phyloP scores from a whole-genome alignment of 1,139 yeast species.

The Zygosaccharomyces pseudobailii region DNA sequence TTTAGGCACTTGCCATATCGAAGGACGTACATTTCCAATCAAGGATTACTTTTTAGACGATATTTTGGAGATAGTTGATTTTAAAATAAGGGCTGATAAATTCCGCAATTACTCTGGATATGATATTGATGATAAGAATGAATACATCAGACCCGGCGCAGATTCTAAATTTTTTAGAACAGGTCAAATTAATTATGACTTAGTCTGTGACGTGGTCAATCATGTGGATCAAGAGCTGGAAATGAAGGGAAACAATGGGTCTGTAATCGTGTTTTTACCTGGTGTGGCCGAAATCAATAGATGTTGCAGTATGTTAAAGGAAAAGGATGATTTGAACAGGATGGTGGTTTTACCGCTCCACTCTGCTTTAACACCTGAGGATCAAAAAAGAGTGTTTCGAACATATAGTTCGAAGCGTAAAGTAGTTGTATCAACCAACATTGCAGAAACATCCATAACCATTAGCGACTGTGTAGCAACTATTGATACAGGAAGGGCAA shows the following conservation, averaged over 20 bases:
- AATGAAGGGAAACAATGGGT: slow-evolving; percentile 49
- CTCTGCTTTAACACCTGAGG: slow-evolving; percentile 79
- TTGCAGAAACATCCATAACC: slow-evolving; percentile 84
- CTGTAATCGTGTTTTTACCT: slow-evolving; percentile 79
- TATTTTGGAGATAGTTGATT: slow-evolving; percentile 51
- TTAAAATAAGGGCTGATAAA: slow-evolving; percentile 39
- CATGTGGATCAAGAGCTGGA: slow-evolving; percentile 48
- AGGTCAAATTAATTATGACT: slow-evolving; percentile 70
- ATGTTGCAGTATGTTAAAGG: slow-evolving; percentile 39
- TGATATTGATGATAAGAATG: slow-evolving; percentile 16
- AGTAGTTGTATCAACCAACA: slow-evolving; percentile 84
- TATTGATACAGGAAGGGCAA: slow-evolving; percentile 82
- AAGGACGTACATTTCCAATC: slow-evolving; percentile 92
- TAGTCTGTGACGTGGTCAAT: slow-evolving; percentile 54
- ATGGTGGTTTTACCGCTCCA: slow-evolving; percentile 66
- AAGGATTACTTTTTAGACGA: slow-evolving; percentile 67
- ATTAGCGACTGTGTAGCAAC: slow-evolving; percentile 94
- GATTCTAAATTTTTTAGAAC: slow-evolving; percentile 58
- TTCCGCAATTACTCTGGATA: slow-evolving; percentile 16
- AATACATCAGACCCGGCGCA: slow-evolving; percentile 48
- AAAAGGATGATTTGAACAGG: slow-evolving; percentile 17
- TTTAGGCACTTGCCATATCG: slow-evolving; percentile 59
- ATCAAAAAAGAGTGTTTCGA: slow-evolving; percentile 70
- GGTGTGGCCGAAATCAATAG: slow-evolving; percentile 84
- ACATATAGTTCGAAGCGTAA: slow-evolving; percentile 58